These are phyloP conservation scores for Psilocybe cubensis DNA, from an alignment of 768 basidiomycete genomes.

Conservation along the genomic window DNA sequence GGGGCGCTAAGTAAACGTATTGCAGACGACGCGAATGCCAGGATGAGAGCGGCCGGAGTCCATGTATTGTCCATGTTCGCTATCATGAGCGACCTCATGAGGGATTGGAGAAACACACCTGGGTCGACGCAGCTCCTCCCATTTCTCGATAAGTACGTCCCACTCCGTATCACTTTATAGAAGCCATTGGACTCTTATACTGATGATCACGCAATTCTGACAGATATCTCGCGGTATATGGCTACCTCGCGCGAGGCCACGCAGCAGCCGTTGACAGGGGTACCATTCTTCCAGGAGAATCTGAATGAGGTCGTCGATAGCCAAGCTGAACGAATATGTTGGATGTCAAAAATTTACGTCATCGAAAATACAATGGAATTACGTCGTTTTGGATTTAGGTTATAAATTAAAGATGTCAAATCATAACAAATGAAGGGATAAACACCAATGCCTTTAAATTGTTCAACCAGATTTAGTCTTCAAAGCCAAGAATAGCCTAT, in stretches of 20 bases:
- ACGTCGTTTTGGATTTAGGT: too few species aligned
- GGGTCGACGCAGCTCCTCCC: conserved; percentile 44
- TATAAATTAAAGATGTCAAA: too few species aligned
- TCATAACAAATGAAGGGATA: background rate
- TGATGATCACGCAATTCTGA: background rate
- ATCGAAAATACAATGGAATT: too few species aligned
- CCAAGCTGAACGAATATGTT: too few species aligned
- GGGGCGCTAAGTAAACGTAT: conserved; percentile 43
- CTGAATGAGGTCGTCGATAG: conserved; percentile 15
- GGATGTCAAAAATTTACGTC: too few species aligned
- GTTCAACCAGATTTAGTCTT: conserved; percentile 14
- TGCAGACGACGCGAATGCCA: conserved; percentile 48
- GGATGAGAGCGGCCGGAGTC: conserved; percentile 51
- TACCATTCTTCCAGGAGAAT: conserved; percentile 23
- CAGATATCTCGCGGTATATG: conserved; percentile 30
- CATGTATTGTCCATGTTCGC: conserved; percentile 49
- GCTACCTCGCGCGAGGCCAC: conserved; percentile 29
- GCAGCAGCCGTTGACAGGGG: conserved; percentile 28
- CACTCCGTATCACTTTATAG: background rate
- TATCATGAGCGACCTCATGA: conserved; percentile 48
- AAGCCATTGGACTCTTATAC: background rate
- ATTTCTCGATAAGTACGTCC: conserved; percentile 46
- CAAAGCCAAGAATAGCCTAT: conserved; percentile 21
- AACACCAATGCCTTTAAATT: background rate
- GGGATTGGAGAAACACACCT: conserved; percentile 55